Percentiles rank a stretch among this genome's conserved stretches.
Evolutionary conservation across 2,329 filamentous ascomycete genomes (phyloP).

Genomic region (Penicillium sp.): DNA sequence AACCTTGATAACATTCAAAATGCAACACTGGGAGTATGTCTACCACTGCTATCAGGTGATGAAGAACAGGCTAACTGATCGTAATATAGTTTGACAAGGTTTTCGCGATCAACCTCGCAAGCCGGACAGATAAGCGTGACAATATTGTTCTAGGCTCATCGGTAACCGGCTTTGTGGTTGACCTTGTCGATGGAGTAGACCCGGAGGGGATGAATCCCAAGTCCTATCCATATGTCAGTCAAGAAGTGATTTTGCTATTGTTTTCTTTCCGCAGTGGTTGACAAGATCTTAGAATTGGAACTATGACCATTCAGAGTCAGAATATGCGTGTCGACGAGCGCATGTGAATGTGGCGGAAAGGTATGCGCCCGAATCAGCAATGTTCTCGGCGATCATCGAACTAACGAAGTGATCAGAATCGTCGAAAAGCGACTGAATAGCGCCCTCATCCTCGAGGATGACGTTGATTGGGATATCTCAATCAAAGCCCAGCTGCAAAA

Average conservation of each 20-base stretch:
- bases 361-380: conserved; percentile 2
- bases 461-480: conserved; percentile 58
- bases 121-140: conserved; percentile 22
- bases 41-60: no score
- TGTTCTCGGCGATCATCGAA: neutral
- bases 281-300: conserved; percentile 19
- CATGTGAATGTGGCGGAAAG: conserved; percentile 21
- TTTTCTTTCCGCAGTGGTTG: neutral
- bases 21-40: no score
- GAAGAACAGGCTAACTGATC: no score
- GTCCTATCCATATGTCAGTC: conserved; percentile 19
- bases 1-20: no score
- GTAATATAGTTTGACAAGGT: conserved; percentile 15
- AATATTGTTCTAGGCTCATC: conserved; percentile 21
- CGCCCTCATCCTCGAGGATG: conserved; percentile 50
- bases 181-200: conserved; percentile 18
- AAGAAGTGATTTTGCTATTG: no score
- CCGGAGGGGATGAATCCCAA: conserved; percentile 17
- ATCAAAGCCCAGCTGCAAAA: conserved; percentile 51
- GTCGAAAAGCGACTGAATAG: conserved; percentile 12
- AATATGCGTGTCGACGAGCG: conserved; percentile 21
- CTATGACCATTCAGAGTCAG: conserved; percentile 13
- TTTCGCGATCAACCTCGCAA: conserved; percentile 21
- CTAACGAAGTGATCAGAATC: conserved; percentile 6
- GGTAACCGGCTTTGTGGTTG: conserved; percentile 13